Percentiles rank a stretch among this genome's conserved stretches.
These are phyloP conservation scores for Aspergillus calidoustus DNA, from an alignment of 2,329 filamentous ascomycete genomes.

Conservation along the genomic window DNA sequence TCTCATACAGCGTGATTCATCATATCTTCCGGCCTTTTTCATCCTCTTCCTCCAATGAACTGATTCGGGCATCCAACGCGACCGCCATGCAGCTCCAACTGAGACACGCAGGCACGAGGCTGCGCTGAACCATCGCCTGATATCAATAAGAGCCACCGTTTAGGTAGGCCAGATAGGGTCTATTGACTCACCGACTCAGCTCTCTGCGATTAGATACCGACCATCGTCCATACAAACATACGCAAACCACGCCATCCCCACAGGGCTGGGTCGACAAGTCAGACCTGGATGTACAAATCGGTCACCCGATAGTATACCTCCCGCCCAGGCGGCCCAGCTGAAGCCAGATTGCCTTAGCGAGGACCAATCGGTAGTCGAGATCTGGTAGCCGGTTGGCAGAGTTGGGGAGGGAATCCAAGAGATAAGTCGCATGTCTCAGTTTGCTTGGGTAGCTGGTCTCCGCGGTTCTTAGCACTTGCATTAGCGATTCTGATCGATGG, in stretches of 20 bases:
- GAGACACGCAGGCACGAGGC: not conserved
- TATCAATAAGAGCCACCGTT: no score
- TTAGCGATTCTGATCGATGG: no score
- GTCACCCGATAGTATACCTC: no score
- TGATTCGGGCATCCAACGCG: not conserved
- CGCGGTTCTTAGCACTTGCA: no score
- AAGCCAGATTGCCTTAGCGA: no score
- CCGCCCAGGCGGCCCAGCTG: no score
- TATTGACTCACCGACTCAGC: not conserved
- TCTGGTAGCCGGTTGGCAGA: no score
- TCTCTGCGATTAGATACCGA: not conserved
- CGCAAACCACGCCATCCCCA: not conserved
- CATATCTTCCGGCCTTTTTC: not conserved
- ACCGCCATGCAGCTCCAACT: not conserved
- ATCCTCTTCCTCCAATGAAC: not conserved
- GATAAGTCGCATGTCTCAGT: no score
- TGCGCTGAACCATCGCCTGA: not conserved
- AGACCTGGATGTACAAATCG: no score
- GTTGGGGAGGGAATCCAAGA: no score
- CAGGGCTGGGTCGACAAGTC: not conserved
- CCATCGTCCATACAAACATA: not conserved
- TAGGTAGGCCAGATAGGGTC: not conserved
- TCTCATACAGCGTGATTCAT: not conserved
- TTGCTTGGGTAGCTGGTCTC: no score
- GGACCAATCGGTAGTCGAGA: no score